phyloP scores from a whole-genome alignment of 1,284 basidiomycete species.

The Sphaerobolus stellatus region DNA sequence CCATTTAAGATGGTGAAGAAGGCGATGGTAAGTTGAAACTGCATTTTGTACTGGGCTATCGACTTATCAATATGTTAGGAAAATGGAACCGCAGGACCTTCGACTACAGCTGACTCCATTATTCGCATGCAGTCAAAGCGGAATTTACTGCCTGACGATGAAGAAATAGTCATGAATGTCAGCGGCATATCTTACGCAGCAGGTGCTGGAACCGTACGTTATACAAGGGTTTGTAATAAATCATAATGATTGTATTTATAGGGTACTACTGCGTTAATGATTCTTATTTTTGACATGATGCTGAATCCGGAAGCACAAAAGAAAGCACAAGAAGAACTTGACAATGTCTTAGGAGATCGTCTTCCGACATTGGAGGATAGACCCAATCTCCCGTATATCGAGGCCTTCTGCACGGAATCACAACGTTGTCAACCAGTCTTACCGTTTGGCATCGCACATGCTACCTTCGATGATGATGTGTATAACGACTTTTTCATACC shows the following conservation, averaged over 20 bases:
- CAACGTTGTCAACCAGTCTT: background rate
- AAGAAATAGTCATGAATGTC: background rate
- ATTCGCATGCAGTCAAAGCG: background rate
- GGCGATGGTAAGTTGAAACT: no score
- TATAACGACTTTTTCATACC: slow-evolving; percentile 36
- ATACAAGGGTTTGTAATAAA: background rate
- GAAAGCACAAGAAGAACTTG: slow-evolving; percentile 24
- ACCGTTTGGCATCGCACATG: background rate
- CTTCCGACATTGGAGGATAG: slow-evolving; percentile 2
- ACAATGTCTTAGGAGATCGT: slow-evolving; percentile 21
- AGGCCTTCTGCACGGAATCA: background rate
- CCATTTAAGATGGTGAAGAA: background rate
- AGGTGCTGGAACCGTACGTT: background rate
- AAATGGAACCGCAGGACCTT: background rate
- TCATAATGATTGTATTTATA: no score
- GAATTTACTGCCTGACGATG: background rate
- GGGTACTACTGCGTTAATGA: no score
- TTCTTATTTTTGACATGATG: slow-evolving; percentile 21
- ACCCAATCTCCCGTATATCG: background rate
- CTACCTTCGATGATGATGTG: slow-evolving; percentile 30
- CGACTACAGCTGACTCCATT: background rate
- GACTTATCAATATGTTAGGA: background rate
- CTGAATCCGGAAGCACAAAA: slow-evolving; percentile 22
- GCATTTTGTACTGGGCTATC: background rate
- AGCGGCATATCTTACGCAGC: background rate